A percentile compares a stretch with the other conserved stretches of the same genome.
phyloP scores from a whole-genome alignment of 2,329 filamentous ascomycete genomes.

The Cytospora mali region DNA sequence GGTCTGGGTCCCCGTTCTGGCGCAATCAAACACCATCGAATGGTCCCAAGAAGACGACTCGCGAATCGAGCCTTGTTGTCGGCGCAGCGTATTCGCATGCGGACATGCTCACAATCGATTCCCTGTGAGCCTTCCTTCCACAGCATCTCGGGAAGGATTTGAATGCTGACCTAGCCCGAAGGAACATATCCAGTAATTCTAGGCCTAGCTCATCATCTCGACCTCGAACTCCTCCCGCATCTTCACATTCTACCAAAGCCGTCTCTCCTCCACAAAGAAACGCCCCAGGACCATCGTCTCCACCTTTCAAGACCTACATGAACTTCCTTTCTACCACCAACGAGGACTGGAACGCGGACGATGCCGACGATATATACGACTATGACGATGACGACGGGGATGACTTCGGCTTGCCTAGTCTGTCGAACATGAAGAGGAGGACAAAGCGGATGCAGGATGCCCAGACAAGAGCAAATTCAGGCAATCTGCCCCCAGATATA shows the following conservation, averaged over 20 bases:
- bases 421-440: constrained; percentile 87
- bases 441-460: constrained; percentile 54
- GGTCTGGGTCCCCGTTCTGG: constrained; percentile 91
- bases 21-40: constrained; percentile 49
- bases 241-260: constrained; percentile 54
- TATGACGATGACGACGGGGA: constrained; percentile 90
- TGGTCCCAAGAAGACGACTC: constrained; percentile 51
- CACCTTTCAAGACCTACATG: constrained; percentile 74
- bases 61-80: constrained; percentile 75
- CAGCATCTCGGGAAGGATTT: background rate
- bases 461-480: constrained; percentile 39
- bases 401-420: constrained; percentile 91
- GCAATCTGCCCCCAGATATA: constrained; percentile 27
- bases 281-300: constrained; percentile 59
- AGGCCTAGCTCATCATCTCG: constrained; percentile 58
- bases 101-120: constrained; percentile 87
- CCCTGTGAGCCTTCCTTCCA: constrained; percentile 62
- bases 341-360: constrained; percentile 78
- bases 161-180: constrained; percentile 31
- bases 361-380: constrained; percentile 73
- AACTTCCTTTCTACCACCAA: constrained; percentile 81
- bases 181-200: constrained; percentile 14
- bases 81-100: constrained; percentile 96
- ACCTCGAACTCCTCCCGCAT: constrained; percentile 72
- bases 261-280: constrained; percentile 44